A percentile compares a stretch with the other conserved stretches of the same genome.
Conservation (phyloP, 441 rosid genomes). For the Melastoma candidum region DNA sequence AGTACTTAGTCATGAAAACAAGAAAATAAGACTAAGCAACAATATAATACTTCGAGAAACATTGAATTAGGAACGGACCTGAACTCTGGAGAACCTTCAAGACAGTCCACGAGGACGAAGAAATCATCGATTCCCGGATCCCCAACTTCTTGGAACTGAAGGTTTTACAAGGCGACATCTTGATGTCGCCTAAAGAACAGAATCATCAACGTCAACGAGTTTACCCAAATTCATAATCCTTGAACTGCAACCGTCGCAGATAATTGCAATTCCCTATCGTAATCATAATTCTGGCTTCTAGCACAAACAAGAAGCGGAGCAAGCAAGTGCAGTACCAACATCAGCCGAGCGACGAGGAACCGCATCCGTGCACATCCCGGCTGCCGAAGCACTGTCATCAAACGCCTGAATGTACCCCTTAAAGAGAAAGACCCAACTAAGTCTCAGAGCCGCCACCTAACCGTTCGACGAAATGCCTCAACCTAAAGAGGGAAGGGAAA, state of each 20-base stretch:
- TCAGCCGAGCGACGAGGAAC: too few relatives aligned
- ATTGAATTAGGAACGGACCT: slow-evolving; percentile 30
- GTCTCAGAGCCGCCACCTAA: slow-evolving; percentile 1
- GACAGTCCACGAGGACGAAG: slow-evolving; percentile 42
- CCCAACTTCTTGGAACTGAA: slow-evolving; percentile 41
- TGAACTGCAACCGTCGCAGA: neutral
- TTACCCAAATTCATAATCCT: neutral
- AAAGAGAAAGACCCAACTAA: slow-evolving; percentile 4
- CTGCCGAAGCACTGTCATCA: too few relatives aligned
- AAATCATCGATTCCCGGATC: slow-evolving; percentile 38
- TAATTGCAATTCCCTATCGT: neutral
- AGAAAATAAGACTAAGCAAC: neutral
- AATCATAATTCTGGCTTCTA: too few relatives aligned
- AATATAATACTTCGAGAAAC: neutral
- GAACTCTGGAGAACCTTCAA: slow-evolving; percentile 35
- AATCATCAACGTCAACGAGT: slow-evolving; percentile 2
- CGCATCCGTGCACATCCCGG: too few relatives aligned
- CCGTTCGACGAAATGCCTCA: slow-evolving; percentile 46
- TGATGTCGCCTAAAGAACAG: slow-evolving; percentile 21
- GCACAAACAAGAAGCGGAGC: too few relatives aligned
- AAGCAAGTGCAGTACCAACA: too few relatives aligned
- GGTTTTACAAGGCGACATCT: slow-evolving; percentile 58
- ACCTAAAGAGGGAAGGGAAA: neutral
- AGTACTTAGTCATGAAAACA: too few relatives aligned
- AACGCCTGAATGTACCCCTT: neutral